Evolutionary conservation across 2,329 filamentous ascomycete genomes (phyloP).

Genomic region (Aspergillus sp.): DNA sequence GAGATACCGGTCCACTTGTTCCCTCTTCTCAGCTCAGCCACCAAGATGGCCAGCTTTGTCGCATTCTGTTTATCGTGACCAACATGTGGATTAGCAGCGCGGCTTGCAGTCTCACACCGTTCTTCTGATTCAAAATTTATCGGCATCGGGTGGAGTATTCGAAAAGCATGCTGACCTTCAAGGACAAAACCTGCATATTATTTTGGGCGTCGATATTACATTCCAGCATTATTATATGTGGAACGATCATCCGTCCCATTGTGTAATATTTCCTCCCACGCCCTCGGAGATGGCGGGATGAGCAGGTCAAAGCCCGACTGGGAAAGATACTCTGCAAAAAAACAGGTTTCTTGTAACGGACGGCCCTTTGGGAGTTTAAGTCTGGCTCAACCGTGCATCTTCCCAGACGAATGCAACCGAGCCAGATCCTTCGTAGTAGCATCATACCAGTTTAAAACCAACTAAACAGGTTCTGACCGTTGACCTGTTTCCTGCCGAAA

Average conservation of each 20-base stretch:
- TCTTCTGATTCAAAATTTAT: background rate
- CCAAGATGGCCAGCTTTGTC: background rate
- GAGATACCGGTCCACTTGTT: background rate
- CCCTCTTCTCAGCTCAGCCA: background rate
- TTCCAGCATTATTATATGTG: background rate
- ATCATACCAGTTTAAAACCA: background rate
- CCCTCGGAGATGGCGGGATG: background rate
- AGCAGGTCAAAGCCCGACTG: background rate
- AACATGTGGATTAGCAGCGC: background rate
- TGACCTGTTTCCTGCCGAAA: background rate
- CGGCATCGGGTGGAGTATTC: background rate
- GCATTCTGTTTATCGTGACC: background rate
- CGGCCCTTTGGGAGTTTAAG: background rate
- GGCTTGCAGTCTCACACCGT: background rate
- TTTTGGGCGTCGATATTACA: background rate
- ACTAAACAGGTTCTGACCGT: slow-evolving; percentile 2
- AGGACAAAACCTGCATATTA: background rate
- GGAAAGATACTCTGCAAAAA: slow-evolving; percentile 2
- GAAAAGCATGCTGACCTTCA: background rate
- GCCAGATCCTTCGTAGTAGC: background rate
- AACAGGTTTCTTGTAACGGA: slow-evolving; percentile 1
- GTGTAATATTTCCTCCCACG: background rate
- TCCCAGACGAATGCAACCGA: background rate
- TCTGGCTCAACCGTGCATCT: background rate
- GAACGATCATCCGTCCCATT: background rate